These are phyloP conservation scores for Nyctanthes arbortristis DNA, from an alignment of 257 asterid genomes.

Conservation along the genomic window DNA sequence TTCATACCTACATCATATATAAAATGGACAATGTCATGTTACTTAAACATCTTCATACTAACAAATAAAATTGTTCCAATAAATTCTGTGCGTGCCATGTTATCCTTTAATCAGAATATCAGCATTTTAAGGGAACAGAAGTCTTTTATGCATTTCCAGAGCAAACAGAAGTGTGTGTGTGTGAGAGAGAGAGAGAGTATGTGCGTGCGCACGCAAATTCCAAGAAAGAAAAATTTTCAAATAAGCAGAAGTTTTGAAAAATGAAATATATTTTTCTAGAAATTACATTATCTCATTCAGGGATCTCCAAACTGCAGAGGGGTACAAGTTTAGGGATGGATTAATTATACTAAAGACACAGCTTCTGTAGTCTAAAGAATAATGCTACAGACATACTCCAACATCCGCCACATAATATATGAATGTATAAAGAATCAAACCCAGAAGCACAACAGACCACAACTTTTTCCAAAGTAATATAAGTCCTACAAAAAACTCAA, in stretches of 20 bases:
- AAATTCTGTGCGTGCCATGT: constrained; percentile 7
- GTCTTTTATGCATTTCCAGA: background rate
- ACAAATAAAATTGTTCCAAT: constrained; percentile 9
- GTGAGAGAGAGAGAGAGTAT: too few relatives aligned
- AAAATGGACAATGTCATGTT: constrained; percentile 27
- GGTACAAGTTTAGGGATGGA: background rate
- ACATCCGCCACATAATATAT: background rate
- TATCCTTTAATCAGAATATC: constrained; percentile 10
- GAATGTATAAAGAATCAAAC: background rate
- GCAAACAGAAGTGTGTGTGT: background rate
- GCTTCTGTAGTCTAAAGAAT: background rate
- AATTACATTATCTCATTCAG: constrained; percentile 5
- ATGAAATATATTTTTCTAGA: background rate
- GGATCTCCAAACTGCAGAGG: background rate
- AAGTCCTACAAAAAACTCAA: background rate
- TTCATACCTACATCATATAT: constrained; percentile 64
- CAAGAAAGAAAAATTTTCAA: constrained; percentile 9
- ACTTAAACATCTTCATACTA: constrained; percentile 16
- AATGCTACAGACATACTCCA: background rate
- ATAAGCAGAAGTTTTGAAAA: constrained; percentile 13
- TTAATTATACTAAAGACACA: constrained; percentile 17
- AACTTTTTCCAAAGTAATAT: background rate
- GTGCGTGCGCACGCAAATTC: constrained; percentile 21
- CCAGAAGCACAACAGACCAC: background rate
- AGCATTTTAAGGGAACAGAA: constrained; percentile 9